Evolutionary conservation across 2,329 filamentous ascomycete species (phyloP), one percentile per base, ranked within the genome.

Genomic region (Xylaria sp.): DNA sequence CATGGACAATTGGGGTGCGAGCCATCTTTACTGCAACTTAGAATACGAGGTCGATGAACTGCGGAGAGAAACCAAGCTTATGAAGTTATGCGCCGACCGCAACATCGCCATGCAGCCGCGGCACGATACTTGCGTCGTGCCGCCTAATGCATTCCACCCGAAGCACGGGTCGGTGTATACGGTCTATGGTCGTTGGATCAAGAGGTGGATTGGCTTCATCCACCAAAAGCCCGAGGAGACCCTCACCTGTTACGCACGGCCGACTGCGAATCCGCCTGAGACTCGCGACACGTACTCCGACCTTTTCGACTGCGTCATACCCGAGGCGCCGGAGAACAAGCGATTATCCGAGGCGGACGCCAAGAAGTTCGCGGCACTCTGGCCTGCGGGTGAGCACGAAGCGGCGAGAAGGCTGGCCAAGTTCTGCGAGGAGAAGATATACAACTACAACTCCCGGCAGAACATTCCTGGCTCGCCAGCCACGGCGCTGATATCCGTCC

Each of bases 21-120:
- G 80, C 53, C 89, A 94, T 68, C 65, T 96, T 2, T 95, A 86
- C 68, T 86, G 89, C 52, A 96, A 96, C 70, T 84, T 92, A 59
- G 92, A 96, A 71, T 96, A 96, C 68, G 92, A 96, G 72, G 91
- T 95, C 0, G 92, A 97, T 70, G 92, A 96, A 75, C 75, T 96
- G 59, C 80, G 92, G 49, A 80, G 92, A 4, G 92, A 97, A 68
- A 84, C 86, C 1, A 78, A 78, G 34, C 75, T 96, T 68, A 80
- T 90, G 0, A 80, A 77, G 34, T 72, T 79, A 47, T 83, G 88
- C 61, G 74, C 87, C 1, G 79, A 85, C 13, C 82, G 81, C 10
- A 87, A 83, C 0, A 83, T 93, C 52, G 79, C 82, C 1, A 86
- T 95, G 65, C 81, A 87, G n/a, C 82, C 87, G 0, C 79, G 88